A percentile compares a stretch with the other conserved stretches of the same genome.
phyloP scores from a whole-genome alignment of 768 basidiomycete genomes.

The Lyophyllum atratum region DNA sequence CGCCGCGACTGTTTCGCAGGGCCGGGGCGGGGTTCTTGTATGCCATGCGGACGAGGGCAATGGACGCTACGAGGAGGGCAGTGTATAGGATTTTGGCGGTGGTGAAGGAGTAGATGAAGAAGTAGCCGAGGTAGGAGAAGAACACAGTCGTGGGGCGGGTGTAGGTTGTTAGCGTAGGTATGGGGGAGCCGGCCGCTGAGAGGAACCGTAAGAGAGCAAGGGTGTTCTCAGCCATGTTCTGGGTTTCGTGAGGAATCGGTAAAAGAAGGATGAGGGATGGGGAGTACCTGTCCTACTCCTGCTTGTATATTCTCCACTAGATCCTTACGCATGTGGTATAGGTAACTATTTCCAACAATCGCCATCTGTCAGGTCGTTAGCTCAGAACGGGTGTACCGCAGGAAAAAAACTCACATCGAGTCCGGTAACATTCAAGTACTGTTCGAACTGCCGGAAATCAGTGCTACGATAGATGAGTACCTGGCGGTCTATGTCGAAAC shows the following conservation, averaged over 20 bases:
- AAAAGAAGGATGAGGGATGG: slow-evolving; percentile 1
- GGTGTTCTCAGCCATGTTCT: slow-evolving; percentile 91
- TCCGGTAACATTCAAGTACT: slow-evolving; percentile 88
- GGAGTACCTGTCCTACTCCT: slow-evolving; percentile 67
- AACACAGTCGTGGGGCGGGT: slow-evolving; percentile 71
- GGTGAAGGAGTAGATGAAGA: slow-evolving; percentile 74
- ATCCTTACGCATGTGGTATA: slow-evolving; percentile 95
- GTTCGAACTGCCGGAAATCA: slow-evolving; percentile 92
- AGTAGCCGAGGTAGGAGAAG: slow-evolving; percentile 67
- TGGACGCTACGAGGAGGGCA: slow-evolving; percentile 46
- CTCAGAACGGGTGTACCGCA: not conserved
- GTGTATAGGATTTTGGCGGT: slow-evolving; percentile 70
- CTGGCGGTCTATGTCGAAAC: not conserved
- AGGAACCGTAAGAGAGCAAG: slow-evolving; percentile 78
- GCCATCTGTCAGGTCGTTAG: slow-evolving; percentile 65
- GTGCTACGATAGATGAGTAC: slow-evolving; percentile 54
- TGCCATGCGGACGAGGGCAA: slow-evolving; percentile 41
- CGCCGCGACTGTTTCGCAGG: slow-evolving; percentile 23
- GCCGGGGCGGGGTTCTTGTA: slow-evolving; percentile 35
- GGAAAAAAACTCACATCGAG: slow-evolving; percentile 64
- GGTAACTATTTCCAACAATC: slow-evolving; percentile 86
- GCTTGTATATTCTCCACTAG: slow-evolving; percentile 80
- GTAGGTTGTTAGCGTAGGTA: slow-evolving; percentile 62
- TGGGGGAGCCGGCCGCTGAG: slow-evolving; percentile 65
- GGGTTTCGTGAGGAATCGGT: slow-evolving; percentile 28